Evolutionary conservation across 768 basidiomycete genomes (phyloP).

Genomic region (Rickenella mellea): DNA sequence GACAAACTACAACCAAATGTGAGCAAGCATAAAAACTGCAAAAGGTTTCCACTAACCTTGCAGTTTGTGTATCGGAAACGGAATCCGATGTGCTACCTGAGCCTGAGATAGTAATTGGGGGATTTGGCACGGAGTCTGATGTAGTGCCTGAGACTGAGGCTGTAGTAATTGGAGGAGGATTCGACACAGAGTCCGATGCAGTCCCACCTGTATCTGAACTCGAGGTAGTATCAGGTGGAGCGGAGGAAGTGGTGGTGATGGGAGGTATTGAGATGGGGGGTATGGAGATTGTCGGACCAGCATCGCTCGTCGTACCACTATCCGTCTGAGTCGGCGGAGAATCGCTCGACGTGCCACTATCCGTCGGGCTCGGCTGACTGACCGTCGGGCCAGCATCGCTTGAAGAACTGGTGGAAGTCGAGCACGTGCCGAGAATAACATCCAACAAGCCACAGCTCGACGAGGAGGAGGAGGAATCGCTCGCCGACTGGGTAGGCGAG

Average conservation of each 20-base stretch:
- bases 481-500: conserved; percentile 1
- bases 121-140: neutral
- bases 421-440: neutral
- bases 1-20: neutral
- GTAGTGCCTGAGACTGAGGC: neutral
- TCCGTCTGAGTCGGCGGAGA: neutral
- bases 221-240: neutral
- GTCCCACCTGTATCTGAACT: neutral
- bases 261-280: neutral
- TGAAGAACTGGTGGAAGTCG: neutral
- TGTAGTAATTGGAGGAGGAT: neutral
- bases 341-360: conserved; percentile 3
- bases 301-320: neutral
- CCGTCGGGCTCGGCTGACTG: conserved; percentile 4
- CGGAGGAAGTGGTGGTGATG: neutral
- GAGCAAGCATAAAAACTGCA: too few relatives aligned
- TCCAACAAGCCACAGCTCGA: neutral
- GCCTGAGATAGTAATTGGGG: neutral
- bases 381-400: conserved; percentile 5
- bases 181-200: neutral
- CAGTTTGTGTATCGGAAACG: too few relatives aligned
- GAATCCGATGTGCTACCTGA: neutral
- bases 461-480: conserved; percentile 1
- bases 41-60: too few relatives aligned
- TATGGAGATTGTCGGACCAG: neutral